Evolutionary conservation across 2,329 filamentous ascomycete genomes (phyloP).

Genomic region (Colletotrichum tabaci): DNA sequence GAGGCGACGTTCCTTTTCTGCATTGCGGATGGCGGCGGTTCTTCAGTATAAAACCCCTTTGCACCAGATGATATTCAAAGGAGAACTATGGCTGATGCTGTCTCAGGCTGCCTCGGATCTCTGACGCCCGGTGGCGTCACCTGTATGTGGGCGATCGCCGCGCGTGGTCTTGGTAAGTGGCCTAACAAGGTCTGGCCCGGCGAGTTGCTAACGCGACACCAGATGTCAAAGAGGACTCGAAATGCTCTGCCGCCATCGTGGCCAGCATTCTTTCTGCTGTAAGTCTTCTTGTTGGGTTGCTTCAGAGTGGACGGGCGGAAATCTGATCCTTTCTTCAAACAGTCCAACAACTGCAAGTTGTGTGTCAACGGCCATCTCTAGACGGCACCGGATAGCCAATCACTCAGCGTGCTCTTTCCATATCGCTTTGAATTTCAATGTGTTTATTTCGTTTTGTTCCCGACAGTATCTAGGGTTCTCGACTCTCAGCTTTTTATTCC

Average conservation of each 20-base stretch:
- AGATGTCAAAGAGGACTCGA: slow-evolving; percentile 31
- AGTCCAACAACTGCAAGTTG: slow-evolving; percentile 31
- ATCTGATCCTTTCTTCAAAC: background rate
- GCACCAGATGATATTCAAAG: too few relatives aligned
- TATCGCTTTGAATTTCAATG: too few relatives aligned
- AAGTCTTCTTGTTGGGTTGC: background rate
- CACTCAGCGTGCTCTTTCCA: too few relatives aligned
- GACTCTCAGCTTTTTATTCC: too few relatives aligned
- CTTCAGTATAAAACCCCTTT: slow-evolving; percentile 6
- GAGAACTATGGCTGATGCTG: background rate
- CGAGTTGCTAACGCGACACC: background rate
- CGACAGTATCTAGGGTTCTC: too few relatives aligned
- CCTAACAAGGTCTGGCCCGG: rapidly evolving
- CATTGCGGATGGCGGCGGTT: slow-evolving; percentile 25
- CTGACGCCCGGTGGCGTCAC: slow-evolving; percentile 19
- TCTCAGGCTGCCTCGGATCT: slow-evolving; percentile 21
- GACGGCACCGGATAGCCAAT: background rate
- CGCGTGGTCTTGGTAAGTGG: slow-evolving; percentile 16
- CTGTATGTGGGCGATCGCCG: slow-evolving; percentile 28
- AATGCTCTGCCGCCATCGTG: slow-evolving; percentile 23
- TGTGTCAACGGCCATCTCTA: slow-evolving; percentile 27
- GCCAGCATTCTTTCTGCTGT: slow-evolving; percentile 18
- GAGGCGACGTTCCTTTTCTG: slow-evolving; percentile 23
- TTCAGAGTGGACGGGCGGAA: background rate
- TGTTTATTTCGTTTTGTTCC: too few relatives aligned